Conservation (phyloP, 108 stramenopile genomes). For the Seminavis robusta region DNA sequence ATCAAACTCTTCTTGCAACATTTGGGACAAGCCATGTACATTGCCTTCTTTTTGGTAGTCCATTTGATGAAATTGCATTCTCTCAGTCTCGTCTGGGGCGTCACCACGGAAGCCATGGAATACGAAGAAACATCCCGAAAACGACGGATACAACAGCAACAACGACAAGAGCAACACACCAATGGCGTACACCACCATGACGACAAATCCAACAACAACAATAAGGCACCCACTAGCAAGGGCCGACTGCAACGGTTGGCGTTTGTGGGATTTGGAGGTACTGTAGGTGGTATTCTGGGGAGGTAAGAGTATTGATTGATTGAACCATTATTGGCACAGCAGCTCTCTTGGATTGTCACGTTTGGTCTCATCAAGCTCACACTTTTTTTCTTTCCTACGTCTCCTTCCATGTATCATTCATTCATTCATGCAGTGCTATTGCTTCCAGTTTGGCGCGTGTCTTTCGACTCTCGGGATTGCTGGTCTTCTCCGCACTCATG, state of each 20-base stretch:
- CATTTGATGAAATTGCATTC: conserved; percentile 89
- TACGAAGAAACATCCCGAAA: conserved; percentile 80
- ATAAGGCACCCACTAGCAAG: conserved; percentile 21
- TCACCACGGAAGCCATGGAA: conserved; percentile 89
- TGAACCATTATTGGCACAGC: no score
- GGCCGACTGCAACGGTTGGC: conserved; percentile 65
- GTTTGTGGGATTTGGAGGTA: conserved; percentile 85
- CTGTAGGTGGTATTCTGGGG: conserved; percentile 80
- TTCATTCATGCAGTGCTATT: conserved; percentile 42
- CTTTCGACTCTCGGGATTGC: conserved; percentile 66
- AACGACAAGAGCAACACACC: background rate
- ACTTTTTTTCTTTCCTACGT: background rate
- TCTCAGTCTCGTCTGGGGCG: conserved; percentile 81
- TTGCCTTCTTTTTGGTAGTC: conserved; percentile 82
- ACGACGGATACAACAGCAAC: conserved; percentile 17
- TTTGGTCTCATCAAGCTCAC: no score
- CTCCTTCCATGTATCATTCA: background rate
- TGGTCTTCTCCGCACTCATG: conserved; percentile 66
- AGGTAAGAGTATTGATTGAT: conserved; percentile 35
- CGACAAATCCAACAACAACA: background rate
- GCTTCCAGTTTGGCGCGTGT: conserved; percentile 69
- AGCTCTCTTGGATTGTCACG: no score
- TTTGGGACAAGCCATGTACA: conserved; percentile 54
- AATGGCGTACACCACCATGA: background rate
- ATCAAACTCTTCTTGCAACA: background rate